Percentiles rank a stretch among this genome's conserved stretches.
phyloP scores from a whole-genome alignment of 1,284 basidiomycete genomes.

The Puccinia horiana region DNA sequence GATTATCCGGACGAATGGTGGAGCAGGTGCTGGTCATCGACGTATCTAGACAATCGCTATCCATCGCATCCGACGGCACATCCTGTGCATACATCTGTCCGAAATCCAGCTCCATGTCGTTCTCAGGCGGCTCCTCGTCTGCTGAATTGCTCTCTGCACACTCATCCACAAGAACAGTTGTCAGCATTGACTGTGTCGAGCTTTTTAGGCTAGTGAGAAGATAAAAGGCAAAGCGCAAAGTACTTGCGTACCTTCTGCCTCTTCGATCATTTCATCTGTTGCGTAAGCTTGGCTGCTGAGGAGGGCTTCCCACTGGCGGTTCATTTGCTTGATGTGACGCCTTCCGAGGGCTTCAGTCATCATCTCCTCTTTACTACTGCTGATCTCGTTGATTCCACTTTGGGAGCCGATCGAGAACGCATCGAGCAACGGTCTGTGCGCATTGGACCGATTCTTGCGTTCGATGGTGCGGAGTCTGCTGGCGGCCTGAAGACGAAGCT shows the following conservation, averaged over 20 bases:
- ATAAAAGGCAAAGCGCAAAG: neutral
- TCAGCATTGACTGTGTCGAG: neutral
- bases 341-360: conserved; percentile 23
- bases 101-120: neutral
- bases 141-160: neutral
- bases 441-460: conserved; percentile 19
- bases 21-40: conserved; percentile 5
- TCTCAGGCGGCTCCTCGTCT: neutral
- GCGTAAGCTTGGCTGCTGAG: conserved; percentile 25
- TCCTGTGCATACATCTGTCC: conserved; percentile 15
- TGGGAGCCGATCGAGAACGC: conserved; percentile 16
- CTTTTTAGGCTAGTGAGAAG: neutral
- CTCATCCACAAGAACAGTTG: neutral
- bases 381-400: conserved; percentile 11
- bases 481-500: conserved; percentile 34
- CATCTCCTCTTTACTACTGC: conserved; percentile 4
- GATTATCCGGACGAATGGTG: conserved; percentile 15
- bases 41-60: neutral
- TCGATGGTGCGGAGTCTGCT: conserved; percentile 12
- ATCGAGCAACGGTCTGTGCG: conserved; percentile 21
- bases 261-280: conserved; percentile 37
- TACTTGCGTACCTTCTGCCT: conserved; percentile 18
- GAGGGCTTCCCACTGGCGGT: conserved; percentile 15
- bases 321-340: conserved; percentile 34
- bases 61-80: neutral